Evolutionary conservation across 345 rosid genomes (phyloP), one percentile per base, ranked within the genome.

Genomic region (Pseudoturritis turrita): DNA sequence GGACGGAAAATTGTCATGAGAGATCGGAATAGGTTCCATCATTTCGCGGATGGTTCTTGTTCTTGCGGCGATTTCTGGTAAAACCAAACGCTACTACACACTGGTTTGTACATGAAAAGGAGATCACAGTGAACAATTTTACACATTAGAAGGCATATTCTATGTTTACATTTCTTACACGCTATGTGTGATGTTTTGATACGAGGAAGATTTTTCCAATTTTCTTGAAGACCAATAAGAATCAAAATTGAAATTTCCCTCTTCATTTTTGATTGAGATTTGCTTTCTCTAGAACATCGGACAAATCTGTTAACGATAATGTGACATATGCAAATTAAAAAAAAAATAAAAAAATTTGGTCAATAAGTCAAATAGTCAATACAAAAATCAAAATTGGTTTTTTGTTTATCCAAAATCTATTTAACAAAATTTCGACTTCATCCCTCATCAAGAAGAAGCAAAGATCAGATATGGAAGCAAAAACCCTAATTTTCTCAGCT

Each of bases 11-110:
- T 91, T 37, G 74, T 89, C 2, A 87, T 83, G 94, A 81, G 92
- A 77, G 92, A 92, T 68, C 79, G 90, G n/a, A 89, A 82, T 70
- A 60, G 91, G 52, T 91, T 91, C 75, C 94, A 92, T 82, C 94
- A 89, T 81, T 86, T 92, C 59, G 78, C n/a, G 0, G 60, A 88
- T 61, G 98, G 94, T 28, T 82, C 72, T 3, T 86, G 98, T 74
- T 85, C 96, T 51, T 89, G 96, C 54, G 82, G 82, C 17, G 92
- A 89, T 70, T 89, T 80, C 69, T 92, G 92, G 96, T 91, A 70
- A 81, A 25, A 9, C 11, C 23, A 22, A 59, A 70, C 45, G 3
- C 35, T 3, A 4, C 21, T 8, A 6, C 5, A 5, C 7, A 29
- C 35, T 69, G 7, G 2, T 15, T n/a, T 36, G 71, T 51, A 51